phyloP scores from a whole-genome alignment of 2,329 filamentous ascomycete species.

The Aspergillus quadrilineatus region DNA sequence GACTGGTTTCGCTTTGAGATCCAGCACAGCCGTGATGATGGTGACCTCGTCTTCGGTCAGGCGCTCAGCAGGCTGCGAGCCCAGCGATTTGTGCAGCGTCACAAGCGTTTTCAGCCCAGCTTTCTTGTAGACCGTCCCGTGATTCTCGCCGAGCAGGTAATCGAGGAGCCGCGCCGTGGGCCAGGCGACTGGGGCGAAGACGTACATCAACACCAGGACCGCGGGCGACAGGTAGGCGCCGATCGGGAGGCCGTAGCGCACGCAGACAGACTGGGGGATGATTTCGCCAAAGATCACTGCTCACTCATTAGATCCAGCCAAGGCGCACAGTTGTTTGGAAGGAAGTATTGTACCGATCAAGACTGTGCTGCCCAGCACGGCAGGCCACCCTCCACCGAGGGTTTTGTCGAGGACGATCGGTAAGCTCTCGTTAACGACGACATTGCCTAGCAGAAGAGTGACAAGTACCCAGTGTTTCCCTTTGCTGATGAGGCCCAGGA shows the following conservation, averaged over 20 bases:
- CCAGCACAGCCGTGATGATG: constrained; percentile 94
- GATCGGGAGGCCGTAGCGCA: constrained; percentile 91
- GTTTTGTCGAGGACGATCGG: constrained; percentile 94
- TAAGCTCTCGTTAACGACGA: constrained; percentile 95
- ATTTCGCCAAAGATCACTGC: constrained; percentile 84
- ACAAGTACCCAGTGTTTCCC: constrained; percentile 99
- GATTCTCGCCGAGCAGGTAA: constrained; percentile 86
- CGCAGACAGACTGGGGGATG: constrained; percentile 92
- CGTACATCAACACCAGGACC: constrained; percentile 85
- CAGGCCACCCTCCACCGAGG: constrained; percentile 89
- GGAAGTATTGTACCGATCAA: constrained; percentile 68
- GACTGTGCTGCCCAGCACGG: constrained; percentile 87
- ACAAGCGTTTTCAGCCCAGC: constrained; percentile 94
- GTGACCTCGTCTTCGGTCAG: constrained; percentile 97
- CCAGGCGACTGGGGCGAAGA: constrained; percentile 86
- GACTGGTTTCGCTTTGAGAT: constrained; percentile 93
- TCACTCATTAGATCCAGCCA: constrained; percentile 56
- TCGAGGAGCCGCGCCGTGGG: constrained; percentile 95
- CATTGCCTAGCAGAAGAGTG: constrained; percentile 88
- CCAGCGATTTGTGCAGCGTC: constrained; percentile 87
- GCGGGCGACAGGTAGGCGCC: constrained; percentile 89
- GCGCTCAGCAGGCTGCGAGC: constrained; percentile 73
- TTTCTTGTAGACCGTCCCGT: constrained; percentile 97
- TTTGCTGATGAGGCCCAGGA: not conserved
- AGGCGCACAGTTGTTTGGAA: not conserved